Evolutionary conservation across 768 basidiomycete genomes (phyloP), one percentile per base, ranked within the genome.

Genomic region (Trametopsis cervina): DNA sequence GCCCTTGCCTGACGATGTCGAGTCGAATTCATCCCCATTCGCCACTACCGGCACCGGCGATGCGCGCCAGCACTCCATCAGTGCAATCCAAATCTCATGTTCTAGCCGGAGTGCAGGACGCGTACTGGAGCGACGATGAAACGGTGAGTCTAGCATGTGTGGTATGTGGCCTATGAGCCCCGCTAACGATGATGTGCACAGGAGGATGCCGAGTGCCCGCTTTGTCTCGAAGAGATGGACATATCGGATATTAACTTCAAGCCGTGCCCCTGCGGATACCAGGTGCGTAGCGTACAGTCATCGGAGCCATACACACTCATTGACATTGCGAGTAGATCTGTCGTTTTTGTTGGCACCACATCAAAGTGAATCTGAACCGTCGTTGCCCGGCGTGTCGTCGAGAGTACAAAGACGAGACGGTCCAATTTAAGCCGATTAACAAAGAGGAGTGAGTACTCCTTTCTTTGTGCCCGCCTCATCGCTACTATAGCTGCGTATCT

Each of bases 191-290:
- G n/a, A 44, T 38, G 35, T 54, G 43, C 17, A 7, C 29, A 97
- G 95, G 95, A 98, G 65, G 93, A 97, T 62, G 88, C 89, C 53
- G 96, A 98, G 61, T 99, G 96, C 70, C 91, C 96, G 39, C 80
- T 99, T 51, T 99, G 96, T 70, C 81, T 97, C 38, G 95, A 98
- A 63, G 93, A 96, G 72, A 92, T 99, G 86, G 96, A 98, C 70
- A 81, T 97, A 57, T 92, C 92, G 42, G 96, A 99, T 78, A 80
- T 97, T 66, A 95, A 95, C 72, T 99, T 99, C 73, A 95, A 93
- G 73, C 96, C 96, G 22, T 99, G 96, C 68, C 82, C 93, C 44
- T 99, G 96, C 69, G 96, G 96, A 52, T 96, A 98, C 70, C 96
- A 97, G 79, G 96, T 88, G 54, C 46, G 67, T 44, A 46, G n/a